Percentiles rank a stretch among this genome's conserved stretches.
Evolutionary conservation across 2,329 filamentous ascomycete species (phyloP).

Genomic region (Fusarium sp.): DNA sequence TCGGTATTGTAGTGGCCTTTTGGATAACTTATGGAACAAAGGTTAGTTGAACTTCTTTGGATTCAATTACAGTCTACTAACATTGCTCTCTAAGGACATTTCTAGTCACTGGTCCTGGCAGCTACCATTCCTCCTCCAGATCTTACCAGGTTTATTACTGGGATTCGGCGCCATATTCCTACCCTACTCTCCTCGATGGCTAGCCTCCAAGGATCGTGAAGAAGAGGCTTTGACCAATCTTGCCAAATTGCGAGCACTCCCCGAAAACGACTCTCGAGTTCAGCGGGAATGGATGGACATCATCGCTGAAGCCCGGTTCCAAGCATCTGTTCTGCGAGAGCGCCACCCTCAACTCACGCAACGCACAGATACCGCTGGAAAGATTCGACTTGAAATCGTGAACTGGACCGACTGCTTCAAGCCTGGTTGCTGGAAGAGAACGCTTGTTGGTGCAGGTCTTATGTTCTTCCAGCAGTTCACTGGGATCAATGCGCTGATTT

Average conservation of each 20-base stretch:
- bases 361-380: conserved; percentile 50
- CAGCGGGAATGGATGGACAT: conserved; percentile 48
- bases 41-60: background rate
- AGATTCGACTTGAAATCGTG: conserved; percentile 61
- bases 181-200: conserved; percentile 50
- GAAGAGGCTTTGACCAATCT: conserved; percentile 44
- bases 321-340: conserved; percentile 49
- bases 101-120: conserved; percentile 48
- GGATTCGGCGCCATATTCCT: conserved; percentile 46
- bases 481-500: conserved; percentile 62
- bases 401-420: conserved; percentile 65
- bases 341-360: conserved; percentile 53
- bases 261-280: conserved; percentile 39
- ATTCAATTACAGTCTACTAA: too few species aligned
- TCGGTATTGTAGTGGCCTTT: conserved; percentile 51
- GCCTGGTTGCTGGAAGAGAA: conserved; percentile 61
- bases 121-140: conserved; percentile 50
- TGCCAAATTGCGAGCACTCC: conserved; percentile 43
- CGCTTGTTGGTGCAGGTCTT: conserved; percentile 62
- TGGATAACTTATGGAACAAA: conserved; percentile 52
- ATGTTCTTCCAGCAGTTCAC: conserved; percentile 68
- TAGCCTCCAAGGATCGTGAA: conserved; percentile 46
- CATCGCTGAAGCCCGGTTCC: conserved; percentile 45
- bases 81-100: conserved; percentile 23
- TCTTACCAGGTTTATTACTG: conserved; percentile 46